phyloP scores from a whole-genome alignment of 2,329 filamentous ascomycete genomes.

The Fusarium duplospermum region DNA sequence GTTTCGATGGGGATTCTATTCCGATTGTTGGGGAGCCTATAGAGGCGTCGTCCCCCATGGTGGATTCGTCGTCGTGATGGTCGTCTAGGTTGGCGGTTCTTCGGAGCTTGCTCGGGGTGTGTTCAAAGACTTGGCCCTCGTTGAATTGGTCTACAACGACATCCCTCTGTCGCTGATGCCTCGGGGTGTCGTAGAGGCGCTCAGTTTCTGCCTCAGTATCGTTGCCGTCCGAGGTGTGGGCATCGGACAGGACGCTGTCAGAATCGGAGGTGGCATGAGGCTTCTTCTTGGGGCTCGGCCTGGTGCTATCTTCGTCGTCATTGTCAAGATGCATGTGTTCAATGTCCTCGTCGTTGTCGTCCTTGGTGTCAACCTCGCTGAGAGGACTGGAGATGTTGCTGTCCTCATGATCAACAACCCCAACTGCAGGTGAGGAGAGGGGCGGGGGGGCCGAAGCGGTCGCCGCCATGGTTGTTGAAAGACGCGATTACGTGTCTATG shows the following conservation, averaged over 20 bases:
- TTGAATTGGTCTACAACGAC: slow-evolving; percentile 69
- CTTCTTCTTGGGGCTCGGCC: slow-evolving; percentile 42
- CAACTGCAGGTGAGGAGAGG: slow-evolving; percentile 55
- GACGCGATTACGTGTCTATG: slow-evolving; percentile 29
- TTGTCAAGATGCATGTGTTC: slow-evolving; percentile 66
- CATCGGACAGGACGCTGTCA: slow-evolving; percentile 68
- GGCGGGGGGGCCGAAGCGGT: slow-evolving; percentile 62
- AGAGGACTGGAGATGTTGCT: slow-evolving; percentile 89
- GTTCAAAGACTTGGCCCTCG: slow-evolving; percentile 67
- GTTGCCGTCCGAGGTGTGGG: slow-evolving; percentile 61
- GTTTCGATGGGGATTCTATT: slow-evolving; percentile 53
- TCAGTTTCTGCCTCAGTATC: slow-evolving; percentile 94
- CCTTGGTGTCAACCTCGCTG: slow-evolving; percentile 89
- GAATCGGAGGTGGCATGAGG: slow-evolving; percentile 55
- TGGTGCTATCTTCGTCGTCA: slow-evolving; percentile 49
- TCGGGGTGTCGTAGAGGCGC: slow-evolving; percentile 89
- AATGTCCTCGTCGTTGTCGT: slow-evolving; percentile 75
- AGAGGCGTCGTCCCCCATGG: slow-evolving; percentile 56
- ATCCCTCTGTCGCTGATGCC: slow-evolving; percentile 71
- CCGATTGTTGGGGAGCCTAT: slow-evolving; percentile 53
- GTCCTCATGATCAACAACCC: slow-evolving; percentile 64
- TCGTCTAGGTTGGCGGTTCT: slow-evolving; percentile 56
- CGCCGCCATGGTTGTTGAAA: slow-evolving; percentile 60
- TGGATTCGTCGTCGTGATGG: slow-evolving; percentile 54
- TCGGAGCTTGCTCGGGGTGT: slow-evolving; percentile 82